Percentiles rank a stretch among this genome's conserved stretches.
Conservation (phyloP, 2,329 filamentous ascomycete species). For the Nemania abortiva region DNA sequence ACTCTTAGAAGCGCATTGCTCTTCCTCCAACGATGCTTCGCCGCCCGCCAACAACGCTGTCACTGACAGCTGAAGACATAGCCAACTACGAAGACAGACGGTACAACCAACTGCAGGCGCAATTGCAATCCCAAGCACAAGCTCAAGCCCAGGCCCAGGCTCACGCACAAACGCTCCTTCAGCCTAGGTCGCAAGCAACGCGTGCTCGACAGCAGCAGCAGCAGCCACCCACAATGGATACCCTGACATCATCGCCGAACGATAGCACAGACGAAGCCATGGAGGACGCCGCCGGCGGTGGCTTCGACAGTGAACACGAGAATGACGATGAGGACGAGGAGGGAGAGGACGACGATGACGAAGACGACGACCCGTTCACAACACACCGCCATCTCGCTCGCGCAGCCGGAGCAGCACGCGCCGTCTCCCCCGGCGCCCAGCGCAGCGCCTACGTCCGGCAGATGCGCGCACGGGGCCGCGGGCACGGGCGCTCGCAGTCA, state of each 20-base stretch:
- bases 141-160: conserved; percentile 31
- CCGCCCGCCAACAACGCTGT: conserved; percentile 74
- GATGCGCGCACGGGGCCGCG: conserved; percentile 39
- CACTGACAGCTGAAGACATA: conserved; percentile 77
- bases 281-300: conserved; percentile 38
- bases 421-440: conserved; percentile 41
- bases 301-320: conserved; percentile 29
- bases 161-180: conserved; percentile 28
- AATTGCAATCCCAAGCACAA: conserved; percentile 23
- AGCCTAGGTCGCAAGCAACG: conserved; percentile 6
- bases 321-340: conserved; percentile 24
- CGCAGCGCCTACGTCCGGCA: conserved; percentile 45
- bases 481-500: conserved; percentile 33
- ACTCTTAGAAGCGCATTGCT: not conserved
- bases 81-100: conserved; percentile 76
- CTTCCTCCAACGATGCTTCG: conserved; percentile 66
- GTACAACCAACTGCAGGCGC: conserved; percentile 45
- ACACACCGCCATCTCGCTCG: conserved; percentile 41
- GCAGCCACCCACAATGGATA: conserved; percentile 40
- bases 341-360: conserved; percentile 41
- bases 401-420: conserved; percentile 30
- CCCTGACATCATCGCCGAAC: conserved; percentile 37
- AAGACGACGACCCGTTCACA: conserved; percentile 48
- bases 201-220: conserved; percentile 14
- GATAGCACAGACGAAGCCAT: conserved; percentile 46